phyloP scores from a whole-genome alignment of 1,284 basidiomycete genomes.

The Phenoliferia sp. region DNA sequence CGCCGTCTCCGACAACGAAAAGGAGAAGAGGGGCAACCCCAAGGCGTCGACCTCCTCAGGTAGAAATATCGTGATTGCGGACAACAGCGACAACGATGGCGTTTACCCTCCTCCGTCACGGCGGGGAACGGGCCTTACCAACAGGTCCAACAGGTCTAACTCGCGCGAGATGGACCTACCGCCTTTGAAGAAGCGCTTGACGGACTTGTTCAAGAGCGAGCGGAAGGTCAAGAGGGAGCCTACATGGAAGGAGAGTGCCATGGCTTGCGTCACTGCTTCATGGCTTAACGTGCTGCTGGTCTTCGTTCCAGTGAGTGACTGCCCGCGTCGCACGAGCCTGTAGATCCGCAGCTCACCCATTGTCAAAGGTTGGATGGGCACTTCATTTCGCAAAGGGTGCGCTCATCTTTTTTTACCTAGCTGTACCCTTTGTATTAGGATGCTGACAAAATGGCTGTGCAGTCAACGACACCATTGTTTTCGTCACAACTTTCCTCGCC shows the following conservation, averaged over 20 bases:
- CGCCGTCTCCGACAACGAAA: background rate
- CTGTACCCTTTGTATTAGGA: background rate
- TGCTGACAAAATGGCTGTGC: background rate
- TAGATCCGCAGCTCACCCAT: background rate
- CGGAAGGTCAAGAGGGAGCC: conserved; percentile 43
- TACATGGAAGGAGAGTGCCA: conserved; percentile 38
- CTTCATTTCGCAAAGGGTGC: background rate
- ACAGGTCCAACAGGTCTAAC: background rate
- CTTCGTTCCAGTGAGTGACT: conserved; percentile 43
- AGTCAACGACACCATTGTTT: conserved; percentile 39
- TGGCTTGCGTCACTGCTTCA: conserved; percentile 41
- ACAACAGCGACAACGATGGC: background rate
- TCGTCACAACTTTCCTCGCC: conserved; percentile 25
- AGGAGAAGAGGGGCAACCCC: background rate
- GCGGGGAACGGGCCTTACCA: background rate
- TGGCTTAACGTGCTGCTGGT: conserved; percentile 49
- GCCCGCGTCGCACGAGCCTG: background rate
- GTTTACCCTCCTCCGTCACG: background rate
- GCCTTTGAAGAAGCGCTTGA: conserved; percentile 39
- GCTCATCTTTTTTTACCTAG: background rate
- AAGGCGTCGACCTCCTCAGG: background rate
- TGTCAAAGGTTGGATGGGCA: conserved; percentile 41
- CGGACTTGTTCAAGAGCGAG: conserved; percentile 43
- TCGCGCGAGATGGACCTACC: background rate
- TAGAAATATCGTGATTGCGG: background rate